phyloP scores from a whole-genome alignment of 164 flowering plant species.

The Echeveria elegans region DNA sequence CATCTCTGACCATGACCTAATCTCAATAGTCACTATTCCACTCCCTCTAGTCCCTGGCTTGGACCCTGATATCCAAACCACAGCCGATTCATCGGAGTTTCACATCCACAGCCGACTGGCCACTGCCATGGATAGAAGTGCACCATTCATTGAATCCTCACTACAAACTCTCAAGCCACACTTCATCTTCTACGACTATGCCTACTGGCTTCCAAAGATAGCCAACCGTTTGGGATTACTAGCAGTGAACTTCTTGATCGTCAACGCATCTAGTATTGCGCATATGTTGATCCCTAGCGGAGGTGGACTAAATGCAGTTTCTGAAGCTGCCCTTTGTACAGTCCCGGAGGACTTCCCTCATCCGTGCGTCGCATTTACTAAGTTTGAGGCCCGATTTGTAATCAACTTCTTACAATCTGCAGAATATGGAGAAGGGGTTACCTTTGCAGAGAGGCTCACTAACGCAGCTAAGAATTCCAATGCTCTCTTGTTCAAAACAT shows the following conservation, averaged over 20 bases:
- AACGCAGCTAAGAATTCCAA: background rate
- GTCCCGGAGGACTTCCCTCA: background rate
- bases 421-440: background rate
- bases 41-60: background rate
- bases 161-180: background rate
- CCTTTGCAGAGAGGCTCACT: background rate
- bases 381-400: background rate
- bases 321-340: background rate
- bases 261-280: background rate
- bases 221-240: background rate
- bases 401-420: background rate
- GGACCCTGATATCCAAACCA: background rate
- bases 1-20: background rate
- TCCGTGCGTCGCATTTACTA: background rate
- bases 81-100: background rate
- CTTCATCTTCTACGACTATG: background rate
- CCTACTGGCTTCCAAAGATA: background rate
- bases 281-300: background rate
- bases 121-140: background rate
- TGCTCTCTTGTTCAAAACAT: background rate
- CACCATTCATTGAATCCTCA: background rate
- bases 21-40: background rate
- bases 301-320: background rate
- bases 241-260: background rate
- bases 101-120: background rate